Conservation (phyloP, 306 rosid species). For the Carpinus fangiana region DNA sequence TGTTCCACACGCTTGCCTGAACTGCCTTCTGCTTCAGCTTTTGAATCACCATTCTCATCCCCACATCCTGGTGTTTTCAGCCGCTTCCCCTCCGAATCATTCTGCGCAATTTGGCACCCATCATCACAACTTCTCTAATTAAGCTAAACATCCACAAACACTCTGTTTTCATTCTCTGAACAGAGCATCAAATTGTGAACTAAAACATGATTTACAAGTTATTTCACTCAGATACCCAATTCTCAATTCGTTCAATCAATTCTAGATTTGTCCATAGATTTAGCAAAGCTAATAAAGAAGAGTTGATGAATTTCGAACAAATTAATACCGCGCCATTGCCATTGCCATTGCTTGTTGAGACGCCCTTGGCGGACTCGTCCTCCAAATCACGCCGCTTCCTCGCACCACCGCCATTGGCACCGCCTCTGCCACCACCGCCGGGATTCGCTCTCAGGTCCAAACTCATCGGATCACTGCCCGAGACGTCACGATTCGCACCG, state of each 20-base stretch:
- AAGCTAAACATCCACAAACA: background rate
- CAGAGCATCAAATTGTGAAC: background rate
- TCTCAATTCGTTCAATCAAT: background rate
- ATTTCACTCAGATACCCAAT: background rate
- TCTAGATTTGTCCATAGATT: background rate
- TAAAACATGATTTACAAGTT: background rate
- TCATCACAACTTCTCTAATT: background rate
- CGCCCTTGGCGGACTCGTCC: slow-evolving; percentile 52
- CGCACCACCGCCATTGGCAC: background rate
- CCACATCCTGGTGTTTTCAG: slow-evolving; percentile 42
- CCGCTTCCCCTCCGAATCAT: slow-evolving; percentile 58
- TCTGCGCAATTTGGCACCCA: slow-evolving; percentile 44
- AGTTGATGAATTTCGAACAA: background rate
- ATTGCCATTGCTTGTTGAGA: slow-evolving; percentile 60
- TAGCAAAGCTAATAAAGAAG: background rate
- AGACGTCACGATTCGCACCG: slow-evolving; percentile 40
- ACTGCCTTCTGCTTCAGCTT: slow-evolving; percentile 60
- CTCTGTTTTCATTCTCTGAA: background rate
- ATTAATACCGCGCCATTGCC: slow-evolving; percentile 55
- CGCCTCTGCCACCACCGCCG: slow-evolving; percentile 20
- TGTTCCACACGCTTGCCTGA: slow-evolving; percentile 75
- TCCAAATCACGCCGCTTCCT: slow-evolving; percentile 59
- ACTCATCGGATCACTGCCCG: slow-evolving; percentile 34
- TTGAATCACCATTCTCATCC: slow-evolving; percentile 51
- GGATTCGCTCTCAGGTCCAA: slow-evolving; percentile 39